phyloP scores from a whole-genome alignment of 2,329 filamentous ascomycete genomes.

The Cordyceps pruinosa region DNA sequence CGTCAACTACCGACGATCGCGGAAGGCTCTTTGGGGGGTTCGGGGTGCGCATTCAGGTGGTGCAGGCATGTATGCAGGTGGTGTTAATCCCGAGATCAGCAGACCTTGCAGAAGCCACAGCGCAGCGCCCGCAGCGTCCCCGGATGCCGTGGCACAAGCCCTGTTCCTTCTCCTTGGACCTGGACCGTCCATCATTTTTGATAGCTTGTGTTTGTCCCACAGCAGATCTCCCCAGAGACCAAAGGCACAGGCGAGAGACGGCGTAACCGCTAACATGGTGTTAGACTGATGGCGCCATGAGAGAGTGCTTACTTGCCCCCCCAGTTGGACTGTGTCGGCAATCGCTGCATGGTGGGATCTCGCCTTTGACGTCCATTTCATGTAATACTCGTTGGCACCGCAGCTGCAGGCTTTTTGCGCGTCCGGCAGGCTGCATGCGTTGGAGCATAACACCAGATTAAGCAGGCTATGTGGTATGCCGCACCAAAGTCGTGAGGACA shows the following conservation, averaged over 20 bases:
- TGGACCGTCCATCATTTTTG: background rate
- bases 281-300: conserved; percentile 5
- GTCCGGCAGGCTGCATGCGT: background rate
- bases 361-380: background rate
- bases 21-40: background rate
- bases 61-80: conserved; percentile 2
- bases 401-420: background rate
- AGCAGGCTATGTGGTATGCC: conserved; percentile 1
- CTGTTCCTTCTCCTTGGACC: background rate
- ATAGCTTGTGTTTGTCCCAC: conserved; percentile 4
- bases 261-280: background rate
- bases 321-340: conserved; percentile 3
- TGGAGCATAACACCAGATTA: conserved; percentile 5
- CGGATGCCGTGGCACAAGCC: background rate
- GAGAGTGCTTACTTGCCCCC: background rate
- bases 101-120: conserved; percentile 10
- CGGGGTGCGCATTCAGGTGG: conserved; percentile 1
- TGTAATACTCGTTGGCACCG: background rate
- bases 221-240: background rate
- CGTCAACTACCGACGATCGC: conserved; percentile 9
- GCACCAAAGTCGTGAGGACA: background rate
- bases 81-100: conserved; percentile 14
- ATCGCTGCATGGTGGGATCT: background rate
- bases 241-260: background rate
- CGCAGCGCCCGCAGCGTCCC: conserved; percentile 4